A percentile compares a stretch with the other conserved stretches of the same genome.
phyloP scores from a whole-genome alignment of 2,329 filamentous ascomycete genomes.

The Neonectria magnoliae region DNA sequence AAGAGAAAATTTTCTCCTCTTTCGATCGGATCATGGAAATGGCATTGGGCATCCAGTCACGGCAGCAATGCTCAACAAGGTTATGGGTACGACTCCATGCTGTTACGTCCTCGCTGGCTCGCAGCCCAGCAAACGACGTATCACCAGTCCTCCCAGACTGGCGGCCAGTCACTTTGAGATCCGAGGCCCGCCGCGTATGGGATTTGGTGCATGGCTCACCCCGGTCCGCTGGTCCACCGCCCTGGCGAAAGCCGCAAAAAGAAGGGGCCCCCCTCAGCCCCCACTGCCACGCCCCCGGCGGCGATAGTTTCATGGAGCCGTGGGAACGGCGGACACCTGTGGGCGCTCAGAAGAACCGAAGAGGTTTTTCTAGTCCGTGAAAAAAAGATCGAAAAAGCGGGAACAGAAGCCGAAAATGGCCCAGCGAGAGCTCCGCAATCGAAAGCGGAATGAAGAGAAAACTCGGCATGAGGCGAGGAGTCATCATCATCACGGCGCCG shows the following conservation, averaged over 20 bases:
- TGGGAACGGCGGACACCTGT: background rate
- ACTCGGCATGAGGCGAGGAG: background rate
- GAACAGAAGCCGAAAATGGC: background rate
- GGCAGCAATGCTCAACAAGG: background rate
- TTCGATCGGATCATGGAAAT: slow-evolving; percentile 8
- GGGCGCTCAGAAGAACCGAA: background rate
- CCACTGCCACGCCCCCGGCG: slow-evolving; percentile 19
- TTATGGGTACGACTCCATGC: background rate
- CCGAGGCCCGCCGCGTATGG: slow-evolving; percentile 20
- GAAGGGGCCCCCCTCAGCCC: background rate
- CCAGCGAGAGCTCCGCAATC: background rate
- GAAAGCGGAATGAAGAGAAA: background rate
- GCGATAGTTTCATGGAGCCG: slow-evolving; percentile 10
- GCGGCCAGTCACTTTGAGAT: slow-evolving; percentile 3
- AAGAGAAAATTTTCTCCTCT: background rate
- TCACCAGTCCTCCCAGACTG: slow-evolving; percentile 5
- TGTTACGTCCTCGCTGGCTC: background rate
- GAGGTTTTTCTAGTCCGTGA: background rate
- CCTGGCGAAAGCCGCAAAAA: background rate
- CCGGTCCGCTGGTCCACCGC: slow-evolving; percentile 18
- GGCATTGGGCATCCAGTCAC: slow-evolving; percentile 1
- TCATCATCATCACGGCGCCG: background rate
- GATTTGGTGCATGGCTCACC: slow-evolving; percentile 34
- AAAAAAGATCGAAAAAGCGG: background rate
- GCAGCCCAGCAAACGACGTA: background rate